Conservation (phyloP, 2,329 filamentous ascomycete genomes). For the Alternaria infectoria region DNA sequence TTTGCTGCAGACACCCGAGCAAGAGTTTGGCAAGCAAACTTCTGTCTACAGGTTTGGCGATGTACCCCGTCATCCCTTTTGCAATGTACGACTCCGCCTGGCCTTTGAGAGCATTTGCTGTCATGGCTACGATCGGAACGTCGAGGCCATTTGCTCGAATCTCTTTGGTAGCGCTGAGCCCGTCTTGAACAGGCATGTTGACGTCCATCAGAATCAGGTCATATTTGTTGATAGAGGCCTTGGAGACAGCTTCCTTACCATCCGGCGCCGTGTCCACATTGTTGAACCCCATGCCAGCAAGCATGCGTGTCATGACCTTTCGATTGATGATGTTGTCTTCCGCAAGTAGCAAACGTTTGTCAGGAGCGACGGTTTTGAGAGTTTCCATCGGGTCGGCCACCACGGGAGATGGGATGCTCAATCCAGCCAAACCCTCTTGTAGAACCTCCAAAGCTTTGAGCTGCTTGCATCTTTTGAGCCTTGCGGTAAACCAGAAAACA, state of each 20-base stretch:
- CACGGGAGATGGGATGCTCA: constrained; percentile 13
- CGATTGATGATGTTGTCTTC: constrained; percentile 58
- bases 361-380: constrained; percentile 25
- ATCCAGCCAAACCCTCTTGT: constrained; percentile 14
- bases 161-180: constrained; percentile 36
- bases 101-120: constrained; percentile 62
- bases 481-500: constrained; percentile 59
- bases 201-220: constrained; percentile 46
- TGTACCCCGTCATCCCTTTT: constrained; percentile 63
- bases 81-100: constrained; percentile 61
- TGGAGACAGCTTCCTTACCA: constrained; percentile 51
- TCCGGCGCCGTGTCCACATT: constrained; percentile 49
- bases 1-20: constrained; percentile 29
- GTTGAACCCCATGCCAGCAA: constrained; percentile 44
- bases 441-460: constrained; percentile 18
- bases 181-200: constrained; percentile 45
- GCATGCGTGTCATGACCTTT: constrained; percentile 57
- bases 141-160: constrained; percentile 25
- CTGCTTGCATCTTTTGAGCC: constrained; percentile 39
- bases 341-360: constrained; percentile 49
- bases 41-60: constrained; percentile 62
- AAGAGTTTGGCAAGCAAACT: constrained; percentile 55
- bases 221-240: constrained; percentile 23
- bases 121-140: constrained; percentile 61
- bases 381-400: constrained; percentile 24